Evolutionary conservation across 2,329 filamentous ascomycete species (phyloP).

Genomic region (Chaetomiaceae sp.): DNA sequence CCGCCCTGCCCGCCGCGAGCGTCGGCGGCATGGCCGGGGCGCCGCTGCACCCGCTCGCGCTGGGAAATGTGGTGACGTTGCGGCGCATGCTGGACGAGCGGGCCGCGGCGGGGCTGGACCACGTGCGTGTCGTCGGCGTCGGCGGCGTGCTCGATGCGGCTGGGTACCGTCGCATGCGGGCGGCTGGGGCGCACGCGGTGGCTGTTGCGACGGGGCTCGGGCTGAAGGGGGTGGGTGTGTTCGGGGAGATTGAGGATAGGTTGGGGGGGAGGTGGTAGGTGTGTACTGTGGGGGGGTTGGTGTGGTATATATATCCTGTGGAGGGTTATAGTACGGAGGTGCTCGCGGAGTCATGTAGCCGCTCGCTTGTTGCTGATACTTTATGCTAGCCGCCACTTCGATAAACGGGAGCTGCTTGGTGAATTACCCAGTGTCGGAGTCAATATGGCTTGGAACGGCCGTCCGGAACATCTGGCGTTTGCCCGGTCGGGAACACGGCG

Average conservation of each 20-base stretch:
- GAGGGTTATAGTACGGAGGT: no score
- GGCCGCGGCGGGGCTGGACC: slow-evolving; percentile 33
- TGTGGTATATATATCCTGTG: no score
- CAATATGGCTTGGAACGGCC: no score
- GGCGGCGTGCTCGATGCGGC: slow-evolving; percentile 62
- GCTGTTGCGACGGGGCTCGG: slow-evolving; percentile 66
- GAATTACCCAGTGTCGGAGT: no score
- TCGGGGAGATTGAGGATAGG: slow-evolving; percentile 46
- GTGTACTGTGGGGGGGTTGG: no score
- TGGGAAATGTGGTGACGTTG: slow-evolving; percentile 71
- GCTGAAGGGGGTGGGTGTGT: slow-evolving; percentile 54
- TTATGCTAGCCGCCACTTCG: neutral
- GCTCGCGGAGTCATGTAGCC: no score
- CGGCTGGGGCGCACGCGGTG: slow-evolving; percentile 59
- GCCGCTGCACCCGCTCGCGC: slow-evolving; percentile 63
- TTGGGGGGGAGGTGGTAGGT: slow-evolving; percentile 14
- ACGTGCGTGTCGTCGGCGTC: slow-evolving; percentile 62
- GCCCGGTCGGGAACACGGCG: no score
- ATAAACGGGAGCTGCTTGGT: no score
- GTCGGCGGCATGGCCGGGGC: slow-evolving; percentile 68
- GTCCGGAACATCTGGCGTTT: no score
- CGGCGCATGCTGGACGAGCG: slow-evolving; percentile 49
- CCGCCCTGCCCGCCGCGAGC: slow-evolving; percentile 46
- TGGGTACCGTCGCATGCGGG: slow-evolving; percentile 60
- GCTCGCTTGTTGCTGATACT: no score